Conservation (phyloP, 805 yeast species). For the Metschnikowia similis region DNA sequence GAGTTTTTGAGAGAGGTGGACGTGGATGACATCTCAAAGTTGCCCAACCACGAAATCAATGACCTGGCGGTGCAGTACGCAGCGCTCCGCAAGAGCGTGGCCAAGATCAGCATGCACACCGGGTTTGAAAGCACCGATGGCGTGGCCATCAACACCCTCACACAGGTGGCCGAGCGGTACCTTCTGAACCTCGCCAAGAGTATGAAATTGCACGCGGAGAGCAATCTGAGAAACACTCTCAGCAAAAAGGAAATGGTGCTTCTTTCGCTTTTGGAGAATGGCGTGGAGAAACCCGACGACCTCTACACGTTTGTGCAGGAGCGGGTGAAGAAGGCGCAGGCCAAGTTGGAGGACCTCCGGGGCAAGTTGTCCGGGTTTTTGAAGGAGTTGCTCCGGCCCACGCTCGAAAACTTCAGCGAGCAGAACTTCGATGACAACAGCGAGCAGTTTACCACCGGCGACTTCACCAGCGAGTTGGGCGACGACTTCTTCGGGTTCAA, state of each 20-base stretch:
- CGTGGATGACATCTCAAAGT: conserved; percentile 76
- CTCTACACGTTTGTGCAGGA: conserved; percentile 72
- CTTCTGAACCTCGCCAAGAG: conserved; percentile 70
- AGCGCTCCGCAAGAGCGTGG: conserved; percentile 62
- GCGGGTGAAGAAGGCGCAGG: conserved; percentile 62
- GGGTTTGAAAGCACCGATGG: conserved; percentile 87
- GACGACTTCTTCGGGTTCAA: conserved; percentile 98
- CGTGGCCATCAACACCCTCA: conserved; percentile 68
- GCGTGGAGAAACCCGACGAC: conserved; percentile 74
- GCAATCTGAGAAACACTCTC: conserved; percentile 45
- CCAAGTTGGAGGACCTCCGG: conserved; percentile 65
- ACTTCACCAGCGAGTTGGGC: conserved; percentile 87
- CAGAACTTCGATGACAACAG: conserved; percentile 81
- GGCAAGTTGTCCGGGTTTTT: conserved; percentile 64
- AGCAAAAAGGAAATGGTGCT: conserved; percentile 45
- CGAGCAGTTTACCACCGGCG: conserved; percentile 93
- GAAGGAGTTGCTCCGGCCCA: conserved; percentile 80
- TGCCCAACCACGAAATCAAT: conserved; percentile 62
- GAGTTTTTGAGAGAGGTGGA: conserved; percentile 63
- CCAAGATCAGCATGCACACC: conserved; percentile 81
- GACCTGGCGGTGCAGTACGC: conserved; percentile 59
- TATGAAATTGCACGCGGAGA: conserved; percentile 66
- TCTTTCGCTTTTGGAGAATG: conserved; percentile 75
- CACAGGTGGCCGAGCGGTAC: conserved; percentile 81
- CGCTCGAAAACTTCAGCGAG: conserved; percentile 68